phyloP scores from a whole-genome alignment of 352 stramenopile genomes.

The Pythium guiyangense region DNA sequence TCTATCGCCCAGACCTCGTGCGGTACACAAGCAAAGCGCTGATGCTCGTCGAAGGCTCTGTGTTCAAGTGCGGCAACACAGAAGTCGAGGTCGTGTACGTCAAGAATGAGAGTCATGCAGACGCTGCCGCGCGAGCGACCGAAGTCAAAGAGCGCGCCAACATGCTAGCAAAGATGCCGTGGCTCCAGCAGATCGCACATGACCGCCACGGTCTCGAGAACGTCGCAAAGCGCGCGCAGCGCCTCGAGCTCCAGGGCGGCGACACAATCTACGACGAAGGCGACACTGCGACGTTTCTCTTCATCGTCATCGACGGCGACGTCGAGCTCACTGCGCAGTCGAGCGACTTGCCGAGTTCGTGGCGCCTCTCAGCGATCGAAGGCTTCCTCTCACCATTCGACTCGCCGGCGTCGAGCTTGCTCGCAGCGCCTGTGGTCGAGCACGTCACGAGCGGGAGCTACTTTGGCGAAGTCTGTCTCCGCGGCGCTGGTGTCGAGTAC shows the following conservation, averaged over 20 bases:
- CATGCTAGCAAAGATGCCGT: constrained; percentile 46
- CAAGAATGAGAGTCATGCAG: constrained; percentile 21
- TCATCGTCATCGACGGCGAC: constrained; percentile 54
- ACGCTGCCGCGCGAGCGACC: constrained; percentile 15
- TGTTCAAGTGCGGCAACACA: constrained; percentile 54
- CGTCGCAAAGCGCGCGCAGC: constrained; percentile 38
- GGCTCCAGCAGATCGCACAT: constrained; percentile 50
- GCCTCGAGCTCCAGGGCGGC: constrained; percentile 31
- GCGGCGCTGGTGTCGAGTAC: constrained; percentile 34
- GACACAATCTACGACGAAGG: constrained; percentile 58
- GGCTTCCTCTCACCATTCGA: constrained; percentile 5
- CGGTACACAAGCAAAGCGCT: constrained; percentile 65
- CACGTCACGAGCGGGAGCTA: constrained; percentile 37
- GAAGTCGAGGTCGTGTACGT: constrained; percentile 64
- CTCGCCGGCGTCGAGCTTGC: background rate
- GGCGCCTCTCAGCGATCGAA: constrained; percentile 12
- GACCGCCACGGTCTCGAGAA: constrained; percentile 46
- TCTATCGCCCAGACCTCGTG: constrained; percentile 36
- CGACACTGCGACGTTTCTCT: constrained; percentile 55
- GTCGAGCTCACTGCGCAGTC: constrained; percentile 23
- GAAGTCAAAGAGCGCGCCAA: constrained; percentile 40
- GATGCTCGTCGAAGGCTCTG: constrained; percentile 59
- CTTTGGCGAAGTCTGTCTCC: constrained; percentile 58
- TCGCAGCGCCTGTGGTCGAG: constrained; percentile 19
- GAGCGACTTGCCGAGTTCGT: constrained; percentile 9